Evolutionary conservation across 768 basidiomycete genomes (phyloP).

Genomic region (Hortiboletus flavorubellus): DNA sequence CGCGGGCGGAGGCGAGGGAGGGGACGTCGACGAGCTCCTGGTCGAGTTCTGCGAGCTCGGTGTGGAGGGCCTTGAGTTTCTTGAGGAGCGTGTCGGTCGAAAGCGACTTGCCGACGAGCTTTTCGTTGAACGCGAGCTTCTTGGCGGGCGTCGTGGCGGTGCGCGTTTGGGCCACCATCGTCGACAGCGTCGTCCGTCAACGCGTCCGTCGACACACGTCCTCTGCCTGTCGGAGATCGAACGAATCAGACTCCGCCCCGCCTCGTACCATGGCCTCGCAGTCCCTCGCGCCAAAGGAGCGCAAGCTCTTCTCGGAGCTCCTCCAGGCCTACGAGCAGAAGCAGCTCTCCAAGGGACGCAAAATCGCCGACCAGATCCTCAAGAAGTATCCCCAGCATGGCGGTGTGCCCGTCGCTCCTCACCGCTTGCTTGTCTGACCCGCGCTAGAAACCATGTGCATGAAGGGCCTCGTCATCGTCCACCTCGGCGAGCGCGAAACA

Average conservation of each 20-base stretch:
- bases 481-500: constrained; percentile 76
- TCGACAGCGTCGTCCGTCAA: constrained; percentile 15
- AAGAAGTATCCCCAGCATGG: constrained; percentile 97
- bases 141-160: constrained; percentile 50
- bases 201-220: constrained; percentile 12
- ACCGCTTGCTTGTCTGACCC: not conserved
- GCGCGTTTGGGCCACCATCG: constrained; percentile 76
- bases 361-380: constrained; percentile 89
- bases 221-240: no score
- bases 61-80: constrained; percentile 77
- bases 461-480: constrained; percentile 87
- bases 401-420: constrained; percentile 48
- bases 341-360: constrained; percentile 85
- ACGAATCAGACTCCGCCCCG: no score
- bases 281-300: constrained; percentile 75
- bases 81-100: constrained; percentile 82
- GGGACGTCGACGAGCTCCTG: constrained; percentile 79
- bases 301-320: constrained; percentile 80
- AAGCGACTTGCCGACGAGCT: constrained; percentile 71
- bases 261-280: constrained; percentile 7
- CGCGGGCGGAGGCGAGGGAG: constrained; percentile 66
- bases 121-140: constrained; percentile 77
- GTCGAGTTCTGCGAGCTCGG: constrained; percentile 76
- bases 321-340: constrained; percentile 85
- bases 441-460: constrained; percentile 87